Evolutionary conservation across 768 basidiomycete genomes (phyloP), one percentile per base, ranked within the genome.

Genomic region (Termitomyces sp.): DNA sequence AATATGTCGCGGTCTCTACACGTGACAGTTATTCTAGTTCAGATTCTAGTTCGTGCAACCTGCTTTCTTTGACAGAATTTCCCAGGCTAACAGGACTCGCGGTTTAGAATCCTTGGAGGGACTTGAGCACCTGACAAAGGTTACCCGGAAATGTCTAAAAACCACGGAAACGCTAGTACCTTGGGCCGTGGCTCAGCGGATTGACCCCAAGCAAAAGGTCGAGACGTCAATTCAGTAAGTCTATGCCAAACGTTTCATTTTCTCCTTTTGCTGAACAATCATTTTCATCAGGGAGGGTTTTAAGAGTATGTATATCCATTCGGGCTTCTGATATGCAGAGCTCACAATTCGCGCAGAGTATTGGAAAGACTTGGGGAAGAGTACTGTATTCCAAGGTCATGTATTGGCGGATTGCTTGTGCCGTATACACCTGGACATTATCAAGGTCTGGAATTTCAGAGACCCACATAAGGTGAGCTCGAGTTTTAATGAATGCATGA

Each of bases 401-500:
- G 22, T 24, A 7, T 39, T 61, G 33, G 6, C 31, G 18, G 34
- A 54, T 29, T 61, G 60, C 51, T 46, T 61, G 48, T 45, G 33
- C 29, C 48, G 53, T 16, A 61, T 61, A 29, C 60, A 61, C 16
- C 12, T 51, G 15, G 67, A 68, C 39, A 68, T 68, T 18, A 51
- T 68, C 24, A 48, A 58, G 20, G 56, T 63, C 16, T 68, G 67
- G 67, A 70, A 70, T 60, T 69, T 71, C 42, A 50, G 52, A 24
- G 64, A 67, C 50, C 66, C 62, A 2, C 16, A 51, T 12, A 36
- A 59, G n/a, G 66, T 66, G 42, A 57, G 39, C 2, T 24, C 5
- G 8, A 20, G 7, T 0, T 15, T 34, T 34, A 7, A 24, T 34
- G 5, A 9, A 20, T 49, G 31, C 4, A 10, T 16, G 10, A 12